Conservation (phyloP, 768 basidiomycete species). For the Lentinula boryana region DNA sequence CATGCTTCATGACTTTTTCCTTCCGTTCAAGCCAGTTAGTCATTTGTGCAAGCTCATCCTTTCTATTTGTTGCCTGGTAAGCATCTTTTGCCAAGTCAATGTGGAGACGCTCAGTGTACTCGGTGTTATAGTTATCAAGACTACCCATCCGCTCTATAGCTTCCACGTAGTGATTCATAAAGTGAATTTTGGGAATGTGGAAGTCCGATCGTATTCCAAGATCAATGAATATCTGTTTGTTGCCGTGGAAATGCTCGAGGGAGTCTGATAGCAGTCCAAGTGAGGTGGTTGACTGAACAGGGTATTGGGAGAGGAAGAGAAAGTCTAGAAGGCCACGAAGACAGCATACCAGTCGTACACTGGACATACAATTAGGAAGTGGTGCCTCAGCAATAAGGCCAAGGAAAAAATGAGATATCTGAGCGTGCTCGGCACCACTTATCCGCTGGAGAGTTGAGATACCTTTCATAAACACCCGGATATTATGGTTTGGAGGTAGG, state of each 20-base stretch:
- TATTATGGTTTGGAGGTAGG: not conserved
- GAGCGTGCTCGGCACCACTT: conserved; percentile 25
- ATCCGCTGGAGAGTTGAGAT: conserved; percentile 26
- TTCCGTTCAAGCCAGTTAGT: conserved; percentile 18
- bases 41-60: conserved; percentile 25
- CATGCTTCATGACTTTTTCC: conserved; percentile 8
- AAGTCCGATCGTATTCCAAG: conserved; percentile 12
- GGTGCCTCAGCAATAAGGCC: not conserved
- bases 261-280: not conserved
- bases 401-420: not conserved
- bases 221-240: conserved; percentile 17
- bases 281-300: not conserved
- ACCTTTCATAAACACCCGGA: conserved; percentile 26
- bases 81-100: conserved; percentile 14
- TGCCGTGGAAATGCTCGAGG: conserved; percentile 12
- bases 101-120: conserved; percentile 21
- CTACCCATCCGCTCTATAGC: conserved; percentile 16
- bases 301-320: not conserved
- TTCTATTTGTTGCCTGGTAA: conserved; percentile 22
- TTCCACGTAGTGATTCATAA: conserved; percentile 11
- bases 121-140: conserved; percentile 23
- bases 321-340: too few species aligned
- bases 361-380: not conserved
- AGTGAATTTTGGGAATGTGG: conserved; percentile 21
- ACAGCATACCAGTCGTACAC: too few species aligned